Evolutionary conservation across 2,329 filamentous ascomycete genomes (phyloP).

Genomic region (Neoascochyta sp.): DNA sequence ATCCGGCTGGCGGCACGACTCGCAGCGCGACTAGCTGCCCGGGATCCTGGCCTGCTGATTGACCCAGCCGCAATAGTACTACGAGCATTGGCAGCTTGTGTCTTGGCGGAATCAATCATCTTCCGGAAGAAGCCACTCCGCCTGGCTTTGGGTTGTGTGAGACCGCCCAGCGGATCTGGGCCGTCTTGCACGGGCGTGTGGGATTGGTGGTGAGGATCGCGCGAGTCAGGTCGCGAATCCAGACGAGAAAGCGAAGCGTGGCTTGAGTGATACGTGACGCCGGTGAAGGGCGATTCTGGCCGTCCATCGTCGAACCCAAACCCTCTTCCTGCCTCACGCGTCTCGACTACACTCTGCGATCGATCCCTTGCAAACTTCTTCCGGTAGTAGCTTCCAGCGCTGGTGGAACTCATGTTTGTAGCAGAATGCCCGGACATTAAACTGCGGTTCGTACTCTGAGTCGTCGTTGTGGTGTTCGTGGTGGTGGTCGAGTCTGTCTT

Average conservation of each 20-base stretch:
- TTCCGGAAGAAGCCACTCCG: constrained; percentile 94
- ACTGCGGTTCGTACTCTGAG: constrained; percentile 73
- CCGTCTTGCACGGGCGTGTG: constrained; percentile 59
- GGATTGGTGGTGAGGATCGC: constrained; percentile 31
- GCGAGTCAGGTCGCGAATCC: constrained; percentile 55
- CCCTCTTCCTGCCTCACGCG: constrained; percentile 39
- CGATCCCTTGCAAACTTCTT: constrained; percentile 57
- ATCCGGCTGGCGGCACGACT: constrained; percentile 37
- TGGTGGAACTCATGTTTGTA: constrained; percentile 87
- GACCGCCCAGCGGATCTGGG: constrained; percentile 69
- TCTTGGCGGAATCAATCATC: constrained; percentile 90
- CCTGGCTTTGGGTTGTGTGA: constrained; percentile 68
- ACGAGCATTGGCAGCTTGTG: constrained; percentile 82
- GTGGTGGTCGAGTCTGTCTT: constrained; percentile 76
- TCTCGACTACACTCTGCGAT: constrained; percentile 63
- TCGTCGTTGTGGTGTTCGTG: constrained; percentile 59
- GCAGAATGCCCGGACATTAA: constrained; percentile 93
- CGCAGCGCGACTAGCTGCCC: constrained; percentile 39
- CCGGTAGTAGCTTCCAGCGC: constrained; percentile 86
- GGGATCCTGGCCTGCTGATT: constrained; percentile 43
- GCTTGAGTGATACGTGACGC: constrained; percentile 87
- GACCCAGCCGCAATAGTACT: constrained; percentile 76
- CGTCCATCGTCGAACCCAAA: constrained; percentile 40
- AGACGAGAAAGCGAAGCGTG: constrained; percentile 61
- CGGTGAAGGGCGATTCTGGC: constrained; percentile 60